phyloP scores from a whole-genome alignment of 208 protist species.

The Leptomonas seymouri region DNA sequence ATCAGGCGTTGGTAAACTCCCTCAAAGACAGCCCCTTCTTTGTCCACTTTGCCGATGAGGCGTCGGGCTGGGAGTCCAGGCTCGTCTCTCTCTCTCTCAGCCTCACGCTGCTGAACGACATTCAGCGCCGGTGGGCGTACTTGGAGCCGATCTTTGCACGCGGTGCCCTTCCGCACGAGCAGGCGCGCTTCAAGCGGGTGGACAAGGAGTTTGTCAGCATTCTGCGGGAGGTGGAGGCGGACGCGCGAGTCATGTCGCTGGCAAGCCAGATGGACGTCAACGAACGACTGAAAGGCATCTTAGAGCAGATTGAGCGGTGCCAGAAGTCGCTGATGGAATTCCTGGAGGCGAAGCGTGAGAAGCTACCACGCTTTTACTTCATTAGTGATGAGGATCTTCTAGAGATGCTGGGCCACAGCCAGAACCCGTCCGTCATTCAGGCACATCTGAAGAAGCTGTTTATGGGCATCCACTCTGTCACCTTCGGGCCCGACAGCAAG shows the following conservation, averaged over 20 bases:
- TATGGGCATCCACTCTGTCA: conserved; percentile 91
- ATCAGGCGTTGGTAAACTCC: conserved; percentile 94
- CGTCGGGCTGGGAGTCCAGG: conserved; percentile 90
- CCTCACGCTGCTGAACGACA: conserved; percentile 90
- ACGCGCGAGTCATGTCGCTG: conserved; percentile 94
- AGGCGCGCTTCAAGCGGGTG: conserved; percentile 95
- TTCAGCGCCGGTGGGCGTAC: conserved; percentile 98
- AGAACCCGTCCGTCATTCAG: conserved; percentile 91
- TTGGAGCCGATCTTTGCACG: conserved; percentile 98
- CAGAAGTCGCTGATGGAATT: conserved; percentile 97
- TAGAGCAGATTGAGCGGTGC: conserved; percentile 96
- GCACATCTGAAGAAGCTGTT: conserved; percentile 95
- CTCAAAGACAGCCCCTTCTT: conserved; percentile 97
- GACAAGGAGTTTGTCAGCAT: conserved; percentile 96
- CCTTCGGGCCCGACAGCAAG: conserved; percentile 80
- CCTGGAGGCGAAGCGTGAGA: conserved; percentile 97
- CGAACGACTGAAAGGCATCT: conserved; percentile 85
- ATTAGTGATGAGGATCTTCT: conserved; percentile 99
- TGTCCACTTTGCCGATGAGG: conserved; percentile 92
- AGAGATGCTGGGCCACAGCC: conserved; percentile 97
- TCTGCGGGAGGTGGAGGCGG: conserved; percentile 85
- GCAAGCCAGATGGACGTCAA: conserved; percentile 81
- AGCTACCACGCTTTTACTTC: conserved; percentile 98
- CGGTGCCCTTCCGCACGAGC: conserved; percentile 96
- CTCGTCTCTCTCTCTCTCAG: conserved; percentile 84